These are phyloP conservation scores for Sporothrix brunneoviolacea DNA, from an alignment of 2,329 filamentous ascomycete genomes.

Conservation along the genomic window DNA sequence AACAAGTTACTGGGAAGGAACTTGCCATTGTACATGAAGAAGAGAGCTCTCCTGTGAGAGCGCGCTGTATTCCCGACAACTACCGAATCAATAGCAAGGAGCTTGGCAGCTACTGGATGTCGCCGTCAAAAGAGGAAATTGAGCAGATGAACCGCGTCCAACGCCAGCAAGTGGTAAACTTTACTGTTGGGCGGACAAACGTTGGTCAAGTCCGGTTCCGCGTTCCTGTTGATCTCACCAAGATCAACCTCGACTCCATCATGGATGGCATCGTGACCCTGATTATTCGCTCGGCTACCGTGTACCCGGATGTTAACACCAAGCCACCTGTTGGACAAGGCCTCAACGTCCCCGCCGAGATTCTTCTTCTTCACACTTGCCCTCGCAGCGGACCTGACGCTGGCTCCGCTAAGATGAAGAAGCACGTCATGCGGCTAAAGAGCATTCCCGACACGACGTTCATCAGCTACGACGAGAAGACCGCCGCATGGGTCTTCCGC, in stretches of 20 bases:
- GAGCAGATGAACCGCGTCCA: conserved; percentile 73
- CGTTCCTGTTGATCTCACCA: conserved; percentile 73
- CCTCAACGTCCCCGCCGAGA: conserved; percentile 82
- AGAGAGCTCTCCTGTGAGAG: conserved; percentile 35
- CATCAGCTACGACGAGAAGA: conserved; percentile 68
- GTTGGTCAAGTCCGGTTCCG: conserved; percentile 80
- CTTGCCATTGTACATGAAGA: conserved; percentile 75
- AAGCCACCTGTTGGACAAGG: conserved; percentile 84
- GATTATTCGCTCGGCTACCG: conserved; percentile 71
- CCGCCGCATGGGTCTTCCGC: conserved; percentile 81
- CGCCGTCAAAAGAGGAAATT: conserved; percentile 67
- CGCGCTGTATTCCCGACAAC: conserved; percentile 19
- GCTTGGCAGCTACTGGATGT: conserved; percentile 77
- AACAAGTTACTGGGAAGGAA: conserved; percentile 67
- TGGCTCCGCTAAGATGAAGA: conserved; percentile 38
- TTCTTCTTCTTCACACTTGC: conserved; percentile 89
- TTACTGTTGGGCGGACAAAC: conserved; percentile 75
- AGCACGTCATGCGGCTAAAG: conserved; percentile 77
- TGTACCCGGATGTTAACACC: conserved; percentile 68
- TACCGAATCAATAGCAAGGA: conserved; percentile 28
- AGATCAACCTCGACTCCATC: conserved; percentile 72
- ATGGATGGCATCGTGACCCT: conserved; percentile 71
- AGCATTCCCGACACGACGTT: conserved; percentile 76
- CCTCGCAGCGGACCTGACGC: conserved; percentile 67
- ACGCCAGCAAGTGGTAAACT: conserved; percentile 64